Percentiles rank a stretch among this genome's conserved stretches.
These are phyloP conservation scores for Teratosphaeria gauchensis DNA, from an alignment of 2,329 filamentous ascomycete species.

Conservation along the genomic window DNA sequence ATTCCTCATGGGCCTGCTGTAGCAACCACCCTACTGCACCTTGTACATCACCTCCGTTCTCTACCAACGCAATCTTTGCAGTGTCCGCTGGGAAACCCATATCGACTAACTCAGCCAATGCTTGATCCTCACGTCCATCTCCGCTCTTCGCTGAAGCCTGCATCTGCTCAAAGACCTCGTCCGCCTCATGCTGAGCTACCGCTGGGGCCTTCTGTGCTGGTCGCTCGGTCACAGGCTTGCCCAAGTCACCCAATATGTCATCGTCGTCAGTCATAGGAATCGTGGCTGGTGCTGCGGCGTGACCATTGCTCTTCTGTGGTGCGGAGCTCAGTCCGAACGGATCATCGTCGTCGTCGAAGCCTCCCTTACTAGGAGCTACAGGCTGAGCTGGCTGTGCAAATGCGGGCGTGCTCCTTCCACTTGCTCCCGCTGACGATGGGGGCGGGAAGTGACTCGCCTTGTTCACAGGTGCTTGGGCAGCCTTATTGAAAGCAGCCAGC, in stretches of 20 bases:
- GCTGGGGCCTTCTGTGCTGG: conserved; percentile 9
- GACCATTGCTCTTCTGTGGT: conserved; percentile 12
- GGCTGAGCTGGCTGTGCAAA: background rate
- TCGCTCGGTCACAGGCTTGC: conserved; percentile 47
- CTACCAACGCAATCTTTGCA: conserved; percentile 66
- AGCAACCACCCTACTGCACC: conserved; percentile 81
- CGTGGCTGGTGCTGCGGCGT: conserved; percentile 12
- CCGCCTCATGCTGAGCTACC: conserved; percentile 1
- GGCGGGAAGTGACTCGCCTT: conserved; percentile 51
- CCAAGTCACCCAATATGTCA: conserved; percentile 53
- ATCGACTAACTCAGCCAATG: conserved; percentile 80
- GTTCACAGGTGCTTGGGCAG: conserved; percentile 45
- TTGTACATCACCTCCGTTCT: conserved; percentile 76
- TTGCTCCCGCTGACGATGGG: conserved; percentile 22
- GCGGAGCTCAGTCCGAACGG: conserved; percentile 64
- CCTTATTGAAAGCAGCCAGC: conserved; percentile 51
- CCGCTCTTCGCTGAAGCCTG: conserved; percentile 1
- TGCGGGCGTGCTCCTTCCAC: conserved; percentile 32
- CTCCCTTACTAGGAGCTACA: background rate
- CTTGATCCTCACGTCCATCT: conserved; percentile 51
- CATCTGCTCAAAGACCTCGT: conserved; percentile 5
- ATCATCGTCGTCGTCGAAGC: conserved; percentile 60
- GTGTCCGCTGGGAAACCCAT: conserved; percentile 89
- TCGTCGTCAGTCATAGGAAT: conserved; percentile 38
- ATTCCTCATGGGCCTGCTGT: conserved; percentile 79